These are phyloP conservation scores for Suillus weaverae DNA, from an alignment of 768 basidiomycete species.

Conservation along the genomic window DNA sequence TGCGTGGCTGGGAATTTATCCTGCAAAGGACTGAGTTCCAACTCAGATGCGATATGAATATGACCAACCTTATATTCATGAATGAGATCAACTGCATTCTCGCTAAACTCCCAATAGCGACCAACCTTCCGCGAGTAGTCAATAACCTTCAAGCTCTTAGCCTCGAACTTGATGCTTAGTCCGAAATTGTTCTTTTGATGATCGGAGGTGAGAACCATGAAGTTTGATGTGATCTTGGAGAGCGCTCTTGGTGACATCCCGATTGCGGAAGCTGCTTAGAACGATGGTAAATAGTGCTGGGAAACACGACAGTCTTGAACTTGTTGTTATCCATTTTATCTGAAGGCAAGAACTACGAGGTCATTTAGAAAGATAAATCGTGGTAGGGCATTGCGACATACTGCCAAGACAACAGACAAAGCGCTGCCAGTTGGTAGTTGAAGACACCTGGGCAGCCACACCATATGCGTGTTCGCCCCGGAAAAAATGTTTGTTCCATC, in stretches of 20 bases:
- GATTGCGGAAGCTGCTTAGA: constrained; percentile 71
- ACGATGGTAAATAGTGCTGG: constrained; percentile 74
- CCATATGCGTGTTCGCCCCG: constrained; percentile 94
- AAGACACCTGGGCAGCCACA: constrained; percentile 87
- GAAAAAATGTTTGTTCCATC: constrained; percentile 93
- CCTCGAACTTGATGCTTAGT: constrained; percentile 94
- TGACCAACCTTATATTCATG: constrained; percentile 72
- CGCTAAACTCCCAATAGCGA: constrained; percentile 90
- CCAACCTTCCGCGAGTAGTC: constrained; percentile 88
- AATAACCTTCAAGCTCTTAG: constrained; percentile 88
- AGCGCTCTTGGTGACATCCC: constrained; percentile 77
- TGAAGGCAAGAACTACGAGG: constrained; percentile 76
- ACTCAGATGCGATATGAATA: not conserved
- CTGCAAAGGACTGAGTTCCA: constrained; percentile 36
- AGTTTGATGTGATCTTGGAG: constrained; percentile 89
- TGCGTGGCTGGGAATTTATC: constrained; percentile 82
- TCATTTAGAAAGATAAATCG: constrained; percentile 5
- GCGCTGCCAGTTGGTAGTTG: constrained; percentile 64
- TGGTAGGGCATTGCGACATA: constrained; percentile 34
- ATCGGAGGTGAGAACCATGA: constrained; percentile 81
- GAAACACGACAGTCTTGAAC: constrained; percentile 60
- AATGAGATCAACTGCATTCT: constrained; percentile 79
- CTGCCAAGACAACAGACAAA: constrained; percentile 86
- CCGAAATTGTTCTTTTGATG: constrained; percentile 86
- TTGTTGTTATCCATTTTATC: constrained; percentile 78